Percentiles rank a stretch among this genome's conserved stretches.
These are phyloP conservation scores for Adiantum capillusveneris DNA, from an alignment of 75 land plant species.

Conservation along the genomic window DNA sequence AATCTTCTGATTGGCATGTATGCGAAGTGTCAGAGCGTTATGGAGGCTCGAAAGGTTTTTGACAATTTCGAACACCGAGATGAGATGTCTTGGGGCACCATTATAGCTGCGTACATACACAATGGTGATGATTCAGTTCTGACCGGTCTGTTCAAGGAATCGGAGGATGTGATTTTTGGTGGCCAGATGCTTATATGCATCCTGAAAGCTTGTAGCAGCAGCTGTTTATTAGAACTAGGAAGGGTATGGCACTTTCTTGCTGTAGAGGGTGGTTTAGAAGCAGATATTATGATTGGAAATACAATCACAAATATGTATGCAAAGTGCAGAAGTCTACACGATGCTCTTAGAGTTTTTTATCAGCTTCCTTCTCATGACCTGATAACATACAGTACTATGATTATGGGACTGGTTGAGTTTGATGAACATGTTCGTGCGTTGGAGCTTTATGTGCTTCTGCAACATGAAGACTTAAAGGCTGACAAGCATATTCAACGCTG, in stretches of 20 bases:
- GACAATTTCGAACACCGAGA: background rate
- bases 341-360: background rate
- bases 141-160: background rate
- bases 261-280: background rate
- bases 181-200: background rate
- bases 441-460: background rate
- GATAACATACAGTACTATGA: background rate
- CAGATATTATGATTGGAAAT: background rate
- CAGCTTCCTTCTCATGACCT: background rate
- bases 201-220: slow-evolving; percentile 4
- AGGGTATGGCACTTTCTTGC: background rate
- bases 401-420: background rate
- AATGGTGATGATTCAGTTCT: slow-evolving; percentile 4
- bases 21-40: background rate
- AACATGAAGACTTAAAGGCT: background rate
- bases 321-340: background rate
- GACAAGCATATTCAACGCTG: slow-evolving; percentile 9
- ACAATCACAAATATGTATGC: background rate
- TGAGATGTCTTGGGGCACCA: slow-evolving; percentile 31
- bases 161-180: background rate
- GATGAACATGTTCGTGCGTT: background rate
- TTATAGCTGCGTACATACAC: slow-evolving; percentile 37
- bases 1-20: slow-evolving; percentile 1
- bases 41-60: background rate
- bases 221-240: background rate